Conservation (phyloP, 2,329 filamentous ascomycete species). For the Cladophialophora psammophila region DNA sequence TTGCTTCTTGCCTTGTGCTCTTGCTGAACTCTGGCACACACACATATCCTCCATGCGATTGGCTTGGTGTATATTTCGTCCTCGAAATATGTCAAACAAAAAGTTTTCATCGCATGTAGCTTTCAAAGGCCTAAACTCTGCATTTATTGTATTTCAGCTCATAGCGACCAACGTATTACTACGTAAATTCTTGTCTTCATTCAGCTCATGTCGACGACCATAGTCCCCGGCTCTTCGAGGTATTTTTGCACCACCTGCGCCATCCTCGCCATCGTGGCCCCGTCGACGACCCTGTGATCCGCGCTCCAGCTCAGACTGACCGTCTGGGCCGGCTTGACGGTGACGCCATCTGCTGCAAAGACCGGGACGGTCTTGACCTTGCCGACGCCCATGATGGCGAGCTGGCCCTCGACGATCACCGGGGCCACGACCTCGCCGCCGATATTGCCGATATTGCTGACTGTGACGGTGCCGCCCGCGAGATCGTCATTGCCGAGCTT, state of each 20-base stretch:
- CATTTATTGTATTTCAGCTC: too few relatives aligned
- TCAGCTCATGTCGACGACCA: conserved; percentile 83
- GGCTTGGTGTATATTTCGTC: too few relatives aligned
- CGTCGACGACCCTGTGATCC: conserved; percentile 92
- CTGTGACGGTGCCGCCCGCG: conserved; percentile 86
- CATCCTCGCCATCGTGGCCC: conserved; percentile 90
- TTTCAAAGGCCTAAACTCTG: too few relatives aligned
- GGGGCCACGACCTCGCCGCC: conserved; percentile 91
- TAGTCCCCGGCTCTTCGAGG: conserved; percentile 84
- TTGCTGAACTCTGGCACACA: too few relatives aligned
- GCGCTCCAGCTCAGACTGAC: conserved; percentile 96
- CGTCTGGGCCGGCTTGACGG: conserved; percentile 77
- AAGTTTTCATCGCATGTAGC: too few relatives aligned
- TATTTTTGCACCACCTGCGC: conserved; percentile 79
- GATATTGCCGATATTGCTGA: conserved; percentile 95
- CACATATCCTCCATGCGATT: too few relatives aligned
- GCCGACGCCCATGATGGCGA: conserved; percentile 90
- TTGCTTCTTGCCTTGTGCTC: too few relatives aligned
- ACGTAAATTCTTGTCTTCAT: background rate
- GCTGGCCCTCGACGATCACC: conserved; percentile 87
- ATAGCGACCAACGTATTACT: too few relatives aligned
- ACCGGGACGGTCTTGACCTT: conserved; percentile 80
- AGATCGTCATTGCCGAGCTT: conserved; percentile 79
- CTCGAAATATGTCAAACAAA: too few relatives aligned
- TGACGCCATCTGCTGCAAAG: conserved; percentile 65